These are phyloP conservation scores for Hypoxylon sp. DNA, from an alignment of 2,329 filamentous ascomycete genomes.

Conservation along the genomic window DNA sequence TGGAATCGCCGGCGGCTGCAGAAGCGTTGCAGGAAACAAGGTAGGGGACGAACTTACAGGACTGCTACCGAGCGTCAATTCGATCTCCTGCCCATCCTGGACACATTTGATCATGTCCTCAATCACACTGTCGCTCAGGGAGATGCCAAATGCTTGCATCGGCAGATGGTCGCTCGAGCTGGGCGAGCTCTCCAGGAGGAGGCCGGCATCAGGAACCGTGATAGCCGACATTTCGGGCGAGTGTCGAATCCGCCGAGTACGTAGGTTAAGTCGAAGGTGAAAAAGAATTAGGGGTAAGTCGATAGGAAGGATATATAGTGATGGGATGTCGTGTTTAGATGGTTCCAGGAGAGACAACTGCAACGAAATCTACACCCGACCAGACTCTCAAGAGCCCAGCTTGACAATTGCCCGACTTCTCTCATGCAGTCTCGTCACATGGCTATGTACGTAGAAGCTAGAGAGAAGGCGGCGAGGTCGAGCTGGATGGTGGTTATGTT, in stretches of 20 bases:
- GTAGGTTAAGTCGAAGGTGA: not conserved
- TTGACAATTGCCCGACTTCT: conserved; percentile 44
- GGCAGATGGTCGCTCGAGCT: conserved; percentile 55
- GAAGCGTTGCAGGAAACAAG: conserved; percentile 23
- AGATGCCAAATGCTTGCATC: conserved; percentile 65
- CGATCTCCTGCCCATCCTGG: conserved; percentile 63
- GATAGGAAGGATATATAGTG: conserved; percentile 12
- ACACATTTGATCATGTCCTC: conserved; percentile 69
- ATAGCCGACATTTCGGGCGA: conserved; percentile 58
- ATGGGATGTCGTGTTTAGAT: conserved; percentile 24
- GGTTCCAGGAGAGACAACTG: conserved; percentile 40
- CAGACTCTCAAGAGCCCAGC: conserved; percentile 46
- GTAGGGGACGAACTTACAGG: conserved; percentile 61
- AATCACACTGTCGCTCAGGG: conserved; percentile 64
- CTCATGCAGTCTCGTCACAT: conserved; percentile 46
- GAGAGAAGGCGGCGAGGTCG: conserved; percentile 15
- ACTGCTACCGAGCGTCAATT: conserved; percentile 63
- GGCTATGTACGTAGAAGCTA: conserved; percentile 32
- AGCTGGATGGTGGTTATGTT: conserved; percentile 9
- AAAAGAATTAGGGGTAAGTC: not conserved
- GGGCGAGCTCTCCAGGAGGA: conserved; percentile 63
- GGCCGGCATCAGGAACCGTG: conserved; percentile 64
- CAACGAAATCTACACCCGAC: conserved; percentile 44
- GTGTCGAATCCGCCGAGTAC: conserved; percentile 23
- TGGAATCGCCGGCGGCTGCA: conserved; percentile 11